A percentile compares a stretch with the other conserved stretches of the same genome.
Conservation (phyloP, 2,329 filamentous ascomycete species). For the Mycosphaerelloides madeirae region DNA sequence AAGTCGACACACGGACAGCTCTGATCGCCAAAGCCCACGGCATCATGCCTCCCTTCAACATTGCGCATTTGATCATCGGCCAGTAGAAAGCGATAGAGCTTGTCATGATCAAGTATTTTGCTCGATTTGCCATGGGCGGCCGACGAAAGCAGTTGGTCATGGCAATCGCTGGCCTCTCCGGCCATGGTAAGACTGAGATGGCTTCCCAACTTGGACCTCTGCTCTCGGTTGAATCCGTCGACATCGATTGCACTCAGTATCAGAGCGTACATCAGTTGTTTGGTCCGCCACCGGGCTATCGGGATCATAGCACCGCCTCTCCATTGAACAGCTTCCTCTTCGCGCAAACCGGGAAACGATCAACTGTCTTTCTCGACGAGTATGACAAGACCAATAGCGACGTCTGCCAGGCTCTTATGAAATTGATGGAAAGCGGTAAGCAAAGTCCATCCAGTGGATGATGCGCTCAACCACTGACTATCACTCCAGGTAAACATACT, state of each 20-base stretch:
- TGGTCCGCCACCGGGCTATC: background rate
- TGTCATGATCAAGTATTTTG: conserved; percentile 1
- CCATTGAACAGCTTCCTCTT: background rate
- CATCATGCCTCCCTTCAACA: background rate
- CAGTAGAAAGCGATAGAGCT: conserved; percentile 1
- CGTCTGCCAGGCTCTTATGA: conserved; percentile 41
- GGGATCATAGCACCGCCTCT: background rate
- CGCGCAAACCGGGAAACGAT: conserved; percentile 28
- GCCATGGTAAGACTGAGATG: conserved; percentile 50
- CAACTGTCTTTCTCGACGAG: conserved; percentile 50
- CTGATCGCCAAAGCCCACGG: background rate
- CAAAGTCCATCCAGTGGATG: background rate
- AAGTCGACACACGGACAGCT: background rate
- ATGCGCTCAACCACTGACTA: background rate
- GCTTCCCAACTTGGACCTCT: conserved; percentile 40
- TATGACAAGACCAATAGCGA: conserved; percentile 46
- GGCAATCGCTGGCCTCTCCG: conserved; percentile 44
- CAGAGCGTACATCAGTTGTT: background rate
- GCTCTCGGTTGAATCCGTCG: conserved; percentile 47
- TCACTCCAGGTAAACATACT: background rate
- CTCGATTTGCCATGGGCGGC: background rate
- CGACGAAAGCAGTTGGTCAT: conserved; percentile 21
- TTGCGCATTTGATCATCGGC: conserved; percentile 3
- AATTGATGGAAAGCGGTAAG: conserved; percentile 43
- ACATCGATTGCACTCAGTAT: conserved; percentile 25